Conservation (phyloP, 1,139 yeast species). For the Neolecta irregularis region DNA sequence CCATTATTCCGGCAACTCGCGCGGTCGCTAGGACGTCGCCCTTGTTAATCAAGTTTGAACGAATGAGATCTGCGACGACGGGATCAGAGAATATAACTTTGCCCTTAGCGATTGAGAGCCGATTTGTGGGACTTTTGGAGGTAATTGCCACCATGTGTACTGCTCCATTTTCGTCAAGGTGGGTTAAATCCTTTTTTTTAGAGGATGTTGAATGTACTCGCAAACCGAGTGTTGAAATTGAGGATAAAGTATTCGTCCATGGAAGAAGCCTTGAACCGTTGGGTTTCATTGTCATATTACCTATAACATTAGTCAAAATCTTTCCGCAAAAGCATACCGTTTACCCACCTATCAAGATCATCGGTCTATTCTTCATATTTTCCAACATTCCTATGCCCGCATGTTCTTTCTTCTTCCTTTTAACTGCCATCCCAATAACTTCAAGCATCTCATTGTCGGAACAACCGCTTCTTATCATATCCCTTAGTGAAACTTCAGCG, state of each 20-base stretch:
- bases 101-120: constrained; percentile 33
- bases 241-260: no score
- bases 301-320: background rate
- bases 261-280: no score
- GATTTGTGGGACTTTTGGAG: constrained; percentile 25
- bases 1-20: constrained; percentile 37
- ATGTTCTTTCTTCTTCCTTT: constrained; percentile 32
- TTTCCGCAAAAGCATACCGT: background rate
- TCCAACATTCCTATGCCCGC: constrained; percentile 35
- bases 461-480: constrained; percentile 27
- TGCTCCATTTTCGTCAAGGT: constrained; percentile 30
- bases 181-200: no score
- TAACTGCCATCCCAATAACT: constrained; percentile 32
- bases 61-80: constrained; percentile 23
- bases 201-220: no score
- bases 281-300: background rate
- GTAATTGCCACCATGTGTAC: constrained; percentile 37
- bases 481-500: constrained; percentile 33
- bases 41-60: constrained; percentile 28
- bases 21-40: constrained; percentile 37
- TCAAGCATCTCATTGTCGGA: constrained; percentile 24
- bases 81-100: constrained; percentile 26
- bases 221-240: no score
- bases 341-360: constrained; percentile 40
- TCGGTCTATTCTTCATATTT: constrained; percentile 34